Evolutionary conservation across 331 rosid genomes (phyloP).

Genomic region (Rhamnella rubrinervis): DNA sequence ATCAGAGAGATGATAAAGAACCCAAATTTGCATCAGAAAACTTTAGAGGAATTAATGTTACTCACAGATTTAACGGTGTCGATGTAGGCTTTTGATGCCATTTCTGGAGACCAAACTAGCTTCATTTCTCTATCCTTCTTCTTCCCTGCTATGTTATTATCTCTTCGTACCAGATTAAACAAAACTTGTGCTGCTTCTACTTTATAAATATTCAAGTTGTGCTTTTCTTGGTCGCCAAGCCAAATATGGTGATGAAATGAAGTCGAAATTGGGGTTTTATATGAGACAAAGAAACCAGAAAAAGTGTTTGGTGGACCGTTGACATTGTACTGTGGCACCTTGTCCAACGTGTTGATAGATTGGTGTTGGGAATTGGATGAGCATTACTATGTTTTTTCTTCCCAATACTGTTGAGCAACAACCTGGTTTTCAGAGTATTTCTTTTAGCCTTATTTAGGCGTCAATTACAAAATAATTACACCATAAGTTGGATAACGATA

Average conservation of each 20-base stretch:
- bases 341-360: constrained; percentile 36
- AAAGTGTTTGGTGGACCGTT: constrained; percentile 24
- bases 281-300: background rate
- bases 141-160: background rate
- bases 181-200: no score
- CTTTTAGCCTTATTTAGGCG: background rate
- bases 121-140: constrained; percentile 48
- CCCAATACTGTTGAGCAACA: background rate
- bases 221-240: constrained; percentile 17
- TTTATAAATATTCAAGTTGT: background rate
- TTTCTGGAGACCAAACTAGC: constrained; percentile 89
- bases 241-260: background rate
- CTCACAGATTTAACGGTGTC: constrained; percentile 80
- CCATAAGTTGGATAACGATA: background rate
- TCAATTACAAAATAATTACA: background rate
- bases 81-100: constrained; percentile 79
- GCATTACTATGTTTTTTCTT: background rate
- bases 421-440: constrained; percentile 11
- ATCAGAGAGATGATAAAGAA: background rate
- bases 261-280: constrained; percentile 10
- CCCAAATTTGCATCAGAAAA: background rate
- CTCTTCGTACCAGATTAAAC: background rate
- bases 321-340: constrained; percentile 23
- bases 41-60: background rate
- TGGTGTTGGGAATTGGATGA: background rate